Evolutionary conservation across 2,329 filamentous ascomycete species (phyloP).

Genomic region (Nigrospora oryzae): DNA sequence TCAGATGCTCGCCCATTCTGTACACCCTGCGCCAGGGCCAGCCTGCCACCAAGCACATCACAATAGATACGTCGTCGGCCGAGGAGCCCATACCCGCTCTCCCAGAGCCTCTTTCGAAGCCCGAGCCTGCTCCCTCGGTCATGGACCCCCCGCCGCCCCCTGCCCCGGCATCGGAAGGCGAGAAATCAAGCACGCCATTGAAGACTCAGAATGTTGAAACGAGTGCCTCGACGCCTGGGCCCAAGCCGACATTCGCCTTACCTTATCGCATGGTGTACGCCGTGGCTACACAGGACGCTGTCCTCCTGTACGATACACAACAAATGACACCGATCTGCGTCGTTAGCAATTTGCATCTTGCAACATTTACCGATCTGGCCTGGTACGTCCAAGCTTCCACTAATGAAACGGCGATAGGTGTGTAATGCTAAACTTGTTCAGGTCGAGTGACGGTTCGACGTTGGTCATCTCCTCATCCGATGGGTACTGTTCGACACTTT

Average conservation of each 20-base stretch:
- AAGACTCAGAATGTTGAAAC: conserved; percentile 39
- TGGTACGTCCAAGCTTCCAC: conserved; percentile 54
- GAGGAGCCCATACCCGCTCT: conserved; percentile 78
- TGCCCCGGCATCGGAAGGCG: conserved; percentile 32
- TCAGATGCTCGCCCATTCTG: conserved; percentile 85
- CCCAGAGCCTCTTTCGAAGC: conserved; percentile 70
- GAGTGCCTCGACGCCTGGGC: conserved; percentile 43
- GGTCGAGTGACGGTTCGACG: conserved; percentile 68
- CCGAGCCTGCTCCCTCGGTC: conserved; percentile 42
- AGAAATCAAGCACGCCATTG: conserved; percentile 43
- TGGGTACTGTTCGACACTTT: conserved; percentile 89
- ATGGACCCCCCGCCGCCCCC: conserved; percentile 75
- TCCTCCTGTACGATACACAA: conserved; percentile 93
- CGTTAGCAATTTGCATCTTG: conserved; percentile 94
- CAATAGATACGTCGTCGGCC: conserved; percentile 82
- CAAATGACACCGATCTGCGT: conserved; percentile 89
- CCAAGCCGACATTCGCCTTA: conserved; percentile 68
- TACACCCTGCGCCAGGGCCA: conserved; percentile 69
- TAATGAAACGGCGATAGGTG: not conserved
- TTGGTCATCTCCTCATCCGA: conserved; percentile 96
- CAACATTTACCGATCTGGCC: conserved; percentile 91
- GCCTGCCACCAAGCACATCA: conserved; percentile 76
- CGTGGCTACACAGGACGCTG: conserved; percentile 91
- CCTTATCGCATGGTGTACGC: conserved; percentile 95
- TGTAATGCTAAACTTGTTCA: conserved; percentile 20